Evolutionary conservation across 495 filamentous ascomycete genomes (phyloP).

Genomic region (Talaromyces borbonicus): DNA sequence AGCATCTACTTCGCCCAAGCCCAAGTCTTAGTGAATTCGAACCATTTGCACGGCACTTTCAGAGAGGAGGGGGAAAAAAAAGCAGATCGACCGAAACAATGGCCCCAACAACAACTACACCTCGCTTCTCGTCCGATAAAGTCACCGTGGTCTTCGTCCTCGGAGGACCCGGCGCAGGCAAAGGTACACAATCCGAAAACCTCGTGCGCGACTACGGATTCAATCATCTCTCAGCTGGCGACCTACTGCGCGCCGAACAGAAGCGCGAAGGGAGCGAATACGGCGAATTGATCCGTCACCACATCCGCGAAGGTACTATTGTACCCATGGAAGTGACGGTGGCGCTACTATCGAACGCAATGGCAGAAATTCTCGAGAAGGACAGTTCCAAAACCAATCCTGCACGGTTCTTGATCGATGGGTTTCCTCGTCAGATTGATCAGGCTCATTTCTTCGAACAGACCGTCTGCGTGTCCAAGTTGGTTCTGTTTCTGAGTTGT

Average conservation of each 20-base stretch:
- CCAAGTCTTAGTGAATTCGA: slow-evolving; percentile 6
- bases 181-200: slow-evolving; percentile 71
- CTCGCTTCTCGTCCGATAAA: slow-evolving; percentile 68
- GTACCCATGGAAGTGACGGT: slow-evolving; percentile 99
- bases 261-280: slow-evolving; percentile 74
- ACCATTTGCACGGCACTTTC: slow-evolving; percentile 4
- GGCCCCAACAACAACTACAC: slow-evolving; percentile 37
- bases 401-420: slow-evolving; percentile 75
- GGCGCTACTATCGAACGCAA: slow-evolving; percentile 81
- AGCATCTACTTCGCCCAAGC: slow-evolving; percentile 23
- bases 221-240: slow-evolving; percentile 84
- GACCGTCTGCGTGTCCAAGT: slow-evolving; percentile 67
- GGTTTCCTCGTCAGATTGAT: slow-evolving; percentile 94
- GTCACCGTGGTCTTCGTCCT: slow-evolving; percentile 73
- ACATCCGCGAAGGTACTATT: slow-evolving; percentile 88
- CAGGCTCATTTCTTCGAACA: slow-evolving; percentile 90
- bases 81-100: no score
- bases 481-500: slow-evolving; percentile 88
- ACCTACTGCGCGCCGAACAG: slow-evolving; percentile 90
- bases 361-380: slow-evolving; percentile 54
- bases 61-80: slow-evolving; percentile 9
- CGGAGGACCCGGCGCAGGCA: slow-evolving; percentile 46
- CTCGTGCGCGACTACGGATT: slow-evolving; percentile 88
- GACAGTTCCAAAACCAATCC: slow-evolving; percentile 15
- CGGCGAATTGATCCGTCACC: slow-evolving; percentile 77